These are phyloP conservation scores for Collybia mongolica DNA, from an alignment of 768 basidiomycete genomes.

Conservation along the genomic window DNA sequence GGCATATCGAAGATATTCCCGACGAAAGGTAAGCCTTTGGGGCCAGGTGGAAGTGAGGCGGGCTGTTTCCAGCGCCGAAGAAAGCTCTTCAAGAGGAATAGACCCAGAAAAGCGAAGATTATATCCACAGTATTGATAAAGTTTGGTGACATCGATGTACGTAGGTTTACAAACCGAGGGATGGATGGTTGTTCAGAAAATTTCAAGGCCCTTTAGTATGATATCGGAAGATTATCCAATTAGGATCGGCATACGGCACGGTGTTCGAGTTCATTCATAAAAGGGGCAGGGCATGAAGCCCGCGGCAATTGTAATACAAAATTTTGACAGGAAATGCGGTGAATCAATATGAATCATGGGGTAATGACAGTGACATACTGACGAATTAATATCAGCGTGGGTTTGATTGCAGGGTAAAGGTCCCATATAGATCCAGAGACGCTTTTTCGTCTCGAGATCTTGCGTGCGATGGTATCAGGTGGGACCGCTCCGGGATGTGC, in stretches of 20 bases:
- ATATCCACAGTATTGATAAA: slow-evolving; percentile 28
- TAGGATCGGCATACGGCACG: slow-evolving; percentile 32
- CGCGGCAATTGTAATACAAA: slow-evolving; percentile 35
- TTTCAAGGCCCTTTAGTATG: slow-evolving; percentile 6
- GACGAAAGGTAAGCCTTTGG: slow-evolving; percentile 49
- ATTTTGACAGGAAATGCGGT: neutral
- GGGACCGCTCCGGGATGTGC: too few relatives aligned
- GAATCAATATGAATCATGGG: too few relatives aligned
- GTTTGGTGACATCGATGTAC: slow-evolving; percentile 23
- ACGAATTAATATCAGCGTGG: too few relatives aligned
- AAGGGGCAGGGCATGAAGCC: slow-evolving; percentile 34
- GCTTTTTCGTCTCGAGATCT: too few relatives aligned
- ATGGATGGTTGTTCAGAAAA: slow-evolving; percentile 26
- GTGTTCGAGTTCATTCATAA: slow-evolving; percentile 18
- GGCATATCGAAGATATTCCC: slow-evolving; percentile 59
- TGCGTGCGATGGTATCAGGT: too few relatives aligned
- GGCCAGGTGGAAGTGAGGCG: slow-evolving; percentile 46
- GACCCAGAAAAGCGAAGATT: slow-evolving; percentile 27
- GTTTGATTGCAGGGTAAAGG: too few relatives aligned
- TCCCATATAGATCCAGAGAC: too few relatives aligned
- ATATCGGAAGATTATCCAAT: slow-evolving; percentile 24
- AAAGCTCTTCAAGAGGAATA: slow-evolving; percentile 33
- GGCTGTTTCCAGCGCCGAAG: slow-evolving; percentile 17
- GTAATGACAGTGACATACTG: too few relatives aligned
- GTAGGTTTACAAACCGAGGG: slow-evolving; percentile 14